Evolutionary conservation across 148 eudicot species (phyloP).

Genomic region (Oxyria digyna): DNA sequence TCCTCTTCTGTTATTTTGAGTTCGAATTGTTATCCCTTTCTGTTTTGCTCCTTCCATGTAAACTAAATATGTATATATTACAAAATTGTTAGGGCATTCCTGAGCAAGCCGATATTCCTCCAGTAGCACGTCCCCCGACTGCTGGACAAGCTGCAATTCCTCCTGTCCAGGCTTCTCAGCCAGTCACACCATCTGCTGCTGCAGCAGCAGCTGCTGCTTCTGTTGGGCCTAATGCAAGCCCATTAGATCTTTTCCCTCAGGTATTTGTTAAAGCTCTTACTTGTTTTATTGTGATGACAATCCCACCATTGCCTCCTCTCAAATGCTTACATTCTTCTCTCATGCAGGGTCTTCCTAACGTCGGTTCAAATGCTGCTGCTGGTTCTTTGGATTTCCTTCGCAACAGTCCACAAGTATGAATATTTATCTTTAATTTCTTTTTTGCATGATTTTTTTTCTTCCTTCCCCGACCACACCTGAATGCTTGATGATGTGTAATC

Average conservation of each 20-base stretch:
- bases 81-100: conserved; percentile 58
- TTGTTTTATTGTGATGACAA: neutral
- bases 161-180: conserved; percentile 42
- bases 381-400: conserved; percentile 80
- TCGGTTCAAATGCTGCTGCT: conserved; percentile 67
- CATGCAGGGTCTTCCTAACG: conserved; percentile 63
- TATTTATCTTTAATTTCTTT: neutral
- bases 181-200: conserved; percentile 33
- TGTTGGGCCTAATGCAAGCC: conserved; percentile 89
- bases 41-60: neutral
- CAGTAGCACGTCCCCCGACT: conserved; percentile 36
- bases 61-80: neutral
- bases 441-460: neutral
- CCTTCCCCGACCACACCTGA: neutral
- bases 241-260: conserved; percentile 87
- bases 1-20: neutral
- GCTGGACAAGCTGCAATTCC: conserved; percentile 19
- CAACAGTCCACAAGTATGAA: conserved; percentile 60
- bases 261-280: conserved; percentile 14
- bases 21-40: neutral
- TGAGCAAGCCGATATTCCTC: conserved; percentile 57
- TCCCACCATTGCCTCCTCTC: neutral
- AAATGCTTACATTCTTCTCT: neutral
- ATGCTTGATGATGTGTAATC: neutral
- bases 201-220: too few species aligned